These are phyloP conservation scores for Pestalotiopsis fici DNA, from an alignment of 2,329 filamentous ascomycete species.

Conservation along the genomic window DNA sequence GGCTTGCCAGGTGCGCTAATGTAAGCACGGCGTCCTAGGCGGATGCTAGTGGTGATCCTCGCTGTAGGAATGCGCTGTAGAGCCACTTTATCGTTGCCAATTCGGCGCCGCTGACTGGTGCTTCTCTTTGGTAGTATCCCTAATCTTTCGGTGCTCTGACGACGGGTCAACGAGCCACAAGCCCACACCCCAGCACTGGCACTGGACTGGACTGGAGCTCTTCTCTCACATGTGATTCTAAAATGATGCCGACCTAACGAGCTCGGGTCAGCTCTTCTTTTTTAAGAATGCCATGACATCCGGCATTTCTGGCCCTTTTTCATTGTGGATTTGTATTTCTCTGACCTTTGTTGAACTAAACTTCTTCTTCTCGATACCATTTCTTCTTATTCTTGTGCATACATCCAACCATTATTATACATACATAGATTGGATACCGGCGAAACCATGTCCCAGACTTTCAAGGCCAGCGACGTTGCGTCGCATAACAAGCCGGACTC, in stretches of 20 bases:
- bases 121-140: background rate
- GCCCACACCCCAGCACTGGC: background rate
- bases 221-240: constrained; percentile 9
- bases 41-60: background rate
- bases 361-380: background rate
- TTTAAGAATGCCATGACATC: constrained; percentile 7
- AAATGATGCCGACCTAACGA: background rate
- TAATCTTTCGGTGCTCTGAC: background rate
- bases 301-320: background rate
- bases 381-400: background rate
- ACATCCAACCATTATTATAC: background rate
- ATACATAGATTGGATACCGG: constrained; percentile 22
- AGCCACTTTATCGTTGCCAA: background rate
- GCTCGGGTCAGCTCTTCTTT: background rate
- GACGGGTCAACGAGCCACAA: background rate
- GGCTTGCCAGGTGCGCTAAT: background rate
- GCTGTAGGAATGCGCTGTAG: background rate
- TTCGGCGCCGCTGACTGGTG: constrained; percentile 5
- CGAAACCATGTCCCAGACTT: constrained; percentile 77
- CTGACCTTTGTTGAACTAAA: background rate
- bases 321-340: background rate
- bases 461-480: constrained; percentile 82
- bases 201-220: background rate
- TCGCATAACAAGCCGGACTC: constrained; percentile 86
- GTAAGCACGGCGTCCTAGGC: background rate